Evolutionary conservation across 345 rosid species (phyloP).

Genomic region (Brassica incana): DNA sequence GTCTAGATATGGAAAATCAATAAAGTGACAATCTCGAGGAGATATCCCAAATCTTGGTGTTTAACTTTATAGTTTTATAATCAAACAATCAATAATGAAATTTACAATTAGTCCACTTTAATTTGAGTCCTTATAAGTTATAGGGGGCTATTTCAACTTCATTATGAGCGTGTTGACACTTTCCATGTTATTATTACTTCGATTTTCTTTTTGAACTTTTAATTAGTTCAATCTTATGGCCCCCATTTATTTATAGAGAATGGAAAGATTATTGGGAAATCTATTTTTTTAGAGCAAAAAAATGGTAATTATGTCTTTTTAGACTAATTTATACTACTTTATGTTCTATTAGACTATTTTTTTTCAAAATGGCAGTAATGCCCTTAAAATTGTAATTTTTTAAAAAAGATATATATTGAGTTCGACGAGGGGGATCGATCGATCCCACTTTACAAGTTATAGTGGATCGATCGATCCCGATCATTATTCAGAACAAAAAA

Average conservation of each 20-base stretch:
- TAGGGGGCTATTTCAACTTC: background rate
- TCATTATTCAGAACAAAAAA: too few species aligned
- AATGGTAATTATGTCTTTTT: too few species aligned
- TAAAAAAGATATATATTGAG: too few species aligned
- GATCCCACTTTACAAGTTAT: too few species aligned
- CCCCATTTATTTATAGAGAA: background rate
- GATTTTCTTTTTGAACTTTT: background rate
- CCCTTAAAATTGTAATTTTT: too few species aligned
- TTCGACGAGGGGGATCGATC: too few species aligned
- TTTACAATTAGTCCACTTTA: background rate
- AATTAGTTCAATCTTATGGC: background rate
- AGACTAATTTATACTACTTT: too few species aligned
- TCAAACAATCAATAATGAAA: background rate
- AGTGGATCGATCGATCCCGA: too few species aligned
- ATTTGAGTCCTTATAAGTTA: background rate
- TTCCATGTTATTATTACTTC: background rate
- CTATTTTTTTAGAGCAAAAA: too few species aligned
- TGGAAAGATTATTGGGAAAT: background rate
- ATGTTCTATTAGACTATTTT: too few species aligned
- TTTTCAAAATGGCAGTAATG: too few species aligned
- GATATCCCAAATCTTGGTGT: conserved; percentile 28
- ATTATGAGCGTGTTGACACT: background rate
- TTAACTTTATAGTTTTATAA: conserved; percentile 9
- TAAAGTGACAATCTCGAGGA: conserved; percentile 24
- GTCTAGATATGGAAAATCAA: conserved; percentile 10